Base-by-base conservation (phyloP, 1,139 yeast genomes). In the Ogataea hybrid region DNA sequence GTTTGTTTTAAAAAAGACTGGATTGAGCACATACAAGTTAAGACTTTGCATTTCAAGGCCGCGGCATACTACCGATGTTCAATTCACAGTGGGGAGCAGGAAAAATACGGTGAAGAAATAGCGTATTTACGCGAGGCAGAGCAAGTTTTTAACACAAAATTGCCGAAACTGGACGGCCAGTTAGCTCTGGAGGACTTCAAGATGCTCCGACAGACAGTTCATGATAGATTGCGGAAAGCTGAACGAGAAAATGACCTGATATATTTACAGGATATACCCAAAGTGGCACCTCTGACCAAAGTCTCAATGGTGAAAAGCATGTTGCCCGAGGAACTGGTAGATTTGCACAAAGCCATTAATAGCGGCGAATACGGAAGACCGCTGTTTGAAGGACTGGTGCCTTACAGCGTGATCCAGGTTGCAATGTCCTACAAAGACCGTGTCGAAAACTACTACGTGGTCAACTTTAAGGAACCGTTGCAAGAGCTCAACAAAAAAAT, bases 241-340 rank as follows among this genome's bases (percentile, higher is more conserved):
- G 89, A 84, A 51, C 75, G 80, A 53, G 96, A 89, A 51, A 89
- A 89, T 57, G 92, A 87, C 56, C 68, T 88, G 54, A 80, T 89
- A 5, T 87, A 87, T 61, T 63, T 85, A 35, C 81, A 84, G 49
- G 63, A 69, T 1, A 80, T 88, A 0, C 95, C 95, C 0, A 56
- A 57, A 0, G 61, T 58, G 3, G 50, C 62, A 0, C 58, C 67
- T 0, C 65, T 82, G 4, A 59, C 65, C 0, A 73, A 77, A 1
- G 81, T 78, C 0, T 61, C 74, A 6, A 77, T 84, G 71, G 87
- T 83, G 1, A 76, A 76, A 41, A 68, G 81, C 0, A 50, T 71
- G 6, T 53, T 64, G 1, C 71, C 77, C 0, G 67, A 64, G 1
- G 72, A 69, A 5, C 44, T 70, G 0, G 58, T 50, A 5, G 44